Percentiles rank a stretch among this genome's conserved stretches.
Evolutionary conservation across 352 stramenopile genomes (phyloP).

Genomic region (Phytophthora citricola): DNA sequence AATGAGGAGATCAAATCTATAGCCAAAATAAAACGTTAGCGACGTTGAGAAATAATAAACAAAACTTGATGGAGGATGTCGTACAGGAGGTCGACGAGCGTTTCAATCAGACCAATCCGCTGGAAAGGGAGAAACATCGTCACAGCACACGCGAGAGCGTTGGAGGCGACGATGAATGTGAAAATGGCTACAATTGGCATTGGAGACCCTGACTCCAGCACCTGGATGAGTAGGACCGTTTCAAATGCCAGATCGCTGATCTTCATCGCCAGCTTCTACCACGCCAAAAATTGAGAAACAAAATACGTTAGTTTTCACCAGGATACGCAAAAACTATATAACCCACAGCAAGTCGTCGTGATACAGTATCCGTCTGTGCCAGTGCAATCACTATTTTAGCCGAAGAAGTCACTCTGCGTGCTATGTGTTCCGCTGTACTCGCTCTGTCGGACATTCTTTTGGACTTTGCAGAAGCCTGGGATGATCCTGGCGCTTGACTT

Average conservation of each 20-base stretch:
- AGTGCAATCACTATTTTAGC: conserved; percentile 5
- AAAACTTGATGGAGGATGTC: background rate
- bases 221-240: conserved; percentile 28
- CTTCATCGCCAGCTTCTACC: conserved; percentile 34
- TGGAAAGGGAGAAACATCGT: conserved; percentile 29
- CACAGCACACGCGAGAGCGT: conserved; percentile 15
- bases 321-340: background rate
- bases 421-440: conserved; percentile 5
- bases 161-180: conserved; percentile 24
- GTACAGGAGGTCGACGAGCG: conserved; percentile 17
- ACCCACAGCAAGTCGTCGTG: conserved; percentile 15
- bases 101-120: conserved; percentile 17
- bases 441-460: background rate
- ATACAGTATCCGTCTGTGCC: conserved; percentile 3
- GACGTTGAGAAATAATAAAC: background rate
- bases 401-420: conserved; percentile 18
- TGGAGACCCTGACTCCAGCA: conserved; percentile 30
- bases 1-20: conserved; percentile 46
- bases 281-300: background rate
- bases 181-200: conserved; percentile 27
- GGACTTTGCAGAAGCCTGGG: background rate
- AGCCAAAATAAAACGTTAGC: background rate
- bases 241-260: conserved; percentile 31
- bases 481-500: background rate
- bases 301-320: background rate